Evolutionary conservation across 805 yeast genomes (phyloP).

Genomic region (Saturnispora diversa): DNA sequence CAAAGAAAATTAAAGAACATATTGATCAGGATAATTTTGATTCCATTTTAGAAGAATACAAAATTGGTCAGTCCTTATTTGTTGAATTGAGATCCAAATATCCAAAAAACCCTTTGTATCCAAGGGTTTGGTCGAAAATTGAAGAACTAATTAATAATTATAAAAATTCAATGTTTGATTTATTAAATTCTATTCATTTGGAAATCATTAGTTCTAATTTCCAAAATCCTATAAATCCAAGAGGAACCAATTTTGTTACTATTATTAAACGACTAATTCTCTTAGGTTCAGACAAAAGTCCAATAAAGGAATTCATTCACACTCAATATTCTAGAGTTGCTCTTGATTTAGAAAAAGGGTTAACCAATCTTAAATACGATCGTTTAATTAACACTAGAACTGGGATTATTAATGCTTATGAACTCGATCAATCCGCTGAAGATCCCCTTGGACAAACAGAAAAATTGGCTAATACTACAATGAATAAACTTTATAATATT

Average conservation of each 20-base stretch:
- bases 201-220: constrained; percentile 23
- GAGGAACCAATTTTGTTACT: constrained; percentile 29
- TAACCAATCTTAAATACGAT: constrained; percentile 34
- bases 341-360: constrained; percentile 31
- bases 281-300: constrained; percentile 54
- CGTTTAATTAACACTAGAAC: constrained; percentile 35
- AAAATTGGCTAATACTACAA: constrained; percentile 22
- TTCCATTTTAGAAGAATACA: constrained; percentile 48
- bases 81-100: constrained; percentile 9
- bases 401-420: constrained; percentile 32
- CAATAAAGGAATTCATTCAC: constrained; percentile 55
- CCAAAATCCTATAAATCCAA: constrained; percentile 11
- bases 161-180: constrained; percentile 45
- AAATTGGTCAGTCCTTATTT: constrained; percentile 34
- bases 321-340: constrained; percentile 38
- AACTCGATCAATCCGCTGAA: constrained; percentile 10
- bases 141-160: constrained; percentile 47
- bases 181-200: constrained; percentile 31
- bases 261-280: constrained; percentile 51
- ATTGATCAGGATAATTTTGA: constrained; percentile 48
- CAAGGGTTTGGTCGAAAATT: constrained; percentile 49
- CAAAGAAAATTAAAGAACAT: constrained; percentile 37
- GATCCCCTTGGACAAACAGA: constrained; percentile 11
- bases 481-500: constrained; percentile 21
- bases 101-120: constrained; percentile 30